Conservation (phyloP, 192 early-diverging fungal species). For the Mortierella hygrophila region DNA sequence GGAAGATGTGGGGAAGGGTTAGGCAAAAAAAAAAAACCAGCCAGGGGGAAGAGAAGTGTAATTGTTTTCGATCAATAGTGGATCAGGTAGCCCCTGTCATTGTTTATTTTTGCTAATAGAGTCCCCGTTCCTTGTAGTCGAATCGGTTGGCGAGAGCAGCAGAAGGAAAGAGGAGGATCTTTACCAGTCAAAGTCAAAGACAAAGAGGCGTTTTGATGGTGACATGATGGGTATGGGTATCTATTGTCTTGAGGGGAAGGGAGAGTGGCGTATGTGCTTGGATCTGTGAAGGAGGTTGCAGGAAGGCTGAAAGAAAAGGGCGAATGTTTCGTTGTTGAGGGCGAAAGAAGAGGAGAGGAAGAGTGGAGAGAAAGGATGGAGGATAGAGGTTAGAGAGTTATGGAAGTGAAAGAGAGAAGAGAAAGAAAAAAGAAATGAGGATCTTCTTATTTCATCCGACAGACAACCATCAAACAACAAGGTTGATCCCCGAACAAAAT, state of each 20-base stretch:
- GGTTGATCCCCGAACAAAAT: background rate
- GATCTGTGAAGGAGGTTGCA: background rate
- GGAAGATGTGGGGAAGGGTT: background rate
- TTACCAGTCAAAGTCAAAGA: slow-evolving; percentile 80
- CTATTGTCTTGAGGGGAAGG: background rate
- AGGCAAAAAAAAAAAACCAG: background rate
- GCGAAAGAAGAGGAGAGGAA: background rate
- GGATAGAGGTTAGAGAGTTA: background rate
- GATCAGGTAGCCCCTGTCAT: too few relatives aligned
- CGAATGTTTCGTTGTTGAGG: background rate
- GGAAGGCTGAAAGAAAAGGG: background rate
- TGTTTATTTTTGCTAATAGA: background rate
- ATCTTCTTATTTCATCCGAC: slow-evolving; percentile 7
- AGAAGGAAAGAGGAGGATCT: background rate
- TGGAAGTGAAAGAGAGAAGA: background rate
- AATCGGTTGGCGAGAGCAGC: background rate
- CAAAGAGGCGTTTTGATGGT: slow-evolving; percentile 54
- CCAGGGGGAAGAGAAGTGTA: background rate
- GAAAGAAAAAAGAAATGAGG: background rate
- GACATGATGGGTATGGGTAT: background rate
- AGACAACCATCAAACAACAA: background rate
- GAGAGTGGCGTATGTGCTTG: background rate
- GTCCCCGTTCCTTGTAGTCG: background rate
- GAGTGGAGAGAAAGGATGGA: background rate
- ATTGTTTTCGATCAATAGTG: background rate